Base-by-base conservation (phyloP, 371 early-diverging fungal genomes). In the Mucor plumbeus region DNA sequence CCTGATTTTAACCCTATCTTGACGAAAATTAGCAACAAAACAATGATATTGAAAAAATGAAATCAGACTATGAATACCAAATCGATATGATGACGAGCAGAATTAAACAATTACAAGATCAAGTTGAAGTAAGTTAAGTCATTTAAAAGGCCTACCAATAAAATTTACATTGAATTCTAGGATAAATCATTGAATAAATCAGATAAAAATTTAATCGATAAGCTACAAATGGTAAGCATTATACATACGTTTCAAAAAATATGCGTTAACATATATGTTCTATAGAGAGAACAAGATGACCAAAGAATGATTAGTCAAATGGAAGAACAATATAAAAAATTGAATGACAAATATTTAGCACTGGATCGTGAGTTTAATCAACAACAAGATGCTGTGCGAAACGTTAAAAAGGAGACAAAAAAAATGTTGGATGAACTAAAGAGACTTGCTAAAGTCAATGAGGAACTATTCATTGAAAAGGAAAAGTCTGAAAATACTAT, bases 361-460 rank as follows among this genome's bases (percentile, higher is more conserved):
- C 57, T 92, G 60, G 85, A 91, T 36, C 89, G 86, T 41, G 91
- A 92, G 40, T 87, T 88, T 68, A 82, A 80, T 53, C 81, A 88
- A 48, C 73, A 73, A 19, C 66, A 73, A 40, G 75, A 91, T 85
- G 88, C 89, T 64, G 89, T 91, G 3, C 83, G 83, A 35, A 89
- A 90, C 65, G 91, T 93, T 38, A 84, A 92, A 50, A 77, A 86
- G 38, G 94, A 94, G 67, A 91, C 91, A 13, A 85, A 87, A 4
- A 80, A 88, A 34, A 78, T 93, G 61, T 71, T 93, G 58, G 88
- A 87, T 54, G 93, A 94, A 58, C 82, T 90, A 59, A 90, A 90
- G 60, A 61, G 66, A 14, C 64, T 93, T 41, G 86, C 88, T 36
- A 73, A 77, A 59, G 77, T 86, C 39, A 90, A 90, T 68, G 89